Base-by-base conservation (phyloP, 441 rosid genomes). In the Erodium moschatum region DNA sequence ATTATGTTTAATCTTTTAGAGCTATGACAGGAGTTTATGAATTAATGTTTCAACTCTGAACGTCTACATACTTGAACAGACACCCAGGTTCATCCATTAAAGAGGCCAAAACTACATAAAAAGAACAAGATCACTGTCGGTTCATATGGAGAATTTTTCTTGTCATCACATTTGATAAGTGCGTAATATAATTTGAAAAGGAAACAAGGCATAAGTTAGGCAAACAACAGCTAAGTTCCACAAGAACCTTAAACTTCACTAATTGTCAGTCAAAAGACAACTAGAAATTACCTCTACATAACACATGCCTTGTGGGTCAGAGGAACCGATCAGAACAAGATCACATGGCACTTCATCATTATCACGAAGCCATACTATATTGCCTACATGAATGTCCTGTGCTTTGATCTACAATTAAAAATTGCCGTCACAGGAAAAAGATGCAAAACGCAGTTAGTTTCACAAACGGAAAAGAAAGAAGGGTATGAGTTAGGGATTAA, bases 321-420 rank as follows among this genome's bases (percentile, higher is more conserved):
- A 91, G 31, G 96, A 85, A 73, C 99, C 99, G 66, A 94, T 76
- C 84, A 94, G 75, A 81, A 89, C 97, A 77, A 94, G 88, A 87
- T 94, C 99, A 75, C 99, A 91, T 50, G 99, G 99, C 69, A 89
- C 97, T 84, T 95, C 97, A 82, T 95, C 97, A 84, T 95, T 95
- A 85, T 95, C 97, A 63, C 97, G 97, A 85, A 95, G 88, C 99
- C 99, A 95, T 58, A 95, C 92, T 70, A 91, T 81, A 77, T 89
- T 90, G 52, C 99, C 97, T 11, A 95, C 97, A 69, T 70, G 82
- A 67, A 91, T 85, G 72, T 95, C 95, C 78, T 95, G 97, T 65
- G 97, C 94, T 85, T 90, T 84, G 56, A 87, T 84, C 99, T 95
- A 79, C 75, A 82, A 74, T 69, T 46, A 48, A 76, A 68, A 29